Conservation (phyloP, 805 yeast species). For the Yamadazyma scolyti region DNA sequence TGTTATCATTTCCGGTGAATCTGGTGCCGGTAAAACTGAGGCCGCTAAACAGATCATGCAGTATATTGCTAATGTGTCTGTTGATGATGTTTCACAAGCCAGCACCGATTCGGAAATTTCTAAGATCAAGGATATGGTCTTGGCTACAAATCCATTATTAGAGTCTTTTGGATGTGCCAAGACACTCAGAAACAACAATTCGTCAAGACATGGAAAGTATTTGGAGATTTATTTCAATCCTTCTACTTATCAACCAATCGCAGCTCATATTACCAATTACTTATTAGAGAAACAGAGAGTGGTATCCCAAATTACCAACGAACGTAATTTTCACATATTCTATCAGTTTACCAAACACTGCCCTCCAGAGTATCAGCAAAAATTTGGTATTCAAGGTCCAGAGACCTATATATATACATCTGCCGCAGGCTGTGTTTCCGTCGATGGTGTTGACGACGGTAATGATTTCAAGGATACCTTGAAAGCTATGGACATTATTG, state of each 20-base stretch:
- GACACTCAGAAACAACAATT: constrained; percentile 82
- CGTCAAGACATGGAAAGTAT: constrained; percentile 91
- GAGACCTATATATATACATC: constrained; percentile 90
- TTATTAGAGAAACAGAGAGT: constrained; percentile 93
- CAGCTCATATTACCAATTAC: constrained; percentile 95
- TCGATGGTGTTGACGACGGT: constrained; percentile 80
- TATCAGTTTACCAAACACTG: constrained; percentile 95
- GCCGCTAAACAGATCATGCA: constrained; percentile 98
- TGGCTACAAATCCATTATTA: constrained; percentile 91
- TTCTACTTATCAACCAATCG: constrained; percentile 74
- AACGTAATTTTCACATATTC: constrained; percentile 95
- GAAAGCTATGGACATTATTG: constrained; percentile 84
- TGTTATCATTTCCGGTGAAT: constrained; percentile 95
- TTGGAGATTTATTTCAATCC: constrained; percentile 84
- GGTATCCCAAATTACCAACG: constrained; percentile 88
- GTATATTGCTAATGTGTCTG: constrained; percentile 87
- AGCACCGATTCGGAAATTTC: constrained; percentile 47
- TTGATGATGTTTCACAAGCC: constrained; percentile 40
- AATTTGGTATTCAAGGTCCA: constrained; percentile 88
- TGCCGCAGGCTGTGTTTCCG: constrained; percentile 79
- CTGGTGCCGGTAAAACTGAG: constrained; percentile 98
- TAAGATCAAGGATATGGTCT: constrained; percentile 92
- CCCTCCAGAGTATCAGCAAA: constrained; percentile 75
- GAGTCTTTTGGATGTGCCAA: constrained; percentile 95
- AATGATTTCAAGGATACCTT: constrained; percentile 78